These are phyloP conservation scores for Septoria petroselini DNA, from an alignment of 2,329 filamentous ascomycete species.

Conservation along the genomic window DNA sequence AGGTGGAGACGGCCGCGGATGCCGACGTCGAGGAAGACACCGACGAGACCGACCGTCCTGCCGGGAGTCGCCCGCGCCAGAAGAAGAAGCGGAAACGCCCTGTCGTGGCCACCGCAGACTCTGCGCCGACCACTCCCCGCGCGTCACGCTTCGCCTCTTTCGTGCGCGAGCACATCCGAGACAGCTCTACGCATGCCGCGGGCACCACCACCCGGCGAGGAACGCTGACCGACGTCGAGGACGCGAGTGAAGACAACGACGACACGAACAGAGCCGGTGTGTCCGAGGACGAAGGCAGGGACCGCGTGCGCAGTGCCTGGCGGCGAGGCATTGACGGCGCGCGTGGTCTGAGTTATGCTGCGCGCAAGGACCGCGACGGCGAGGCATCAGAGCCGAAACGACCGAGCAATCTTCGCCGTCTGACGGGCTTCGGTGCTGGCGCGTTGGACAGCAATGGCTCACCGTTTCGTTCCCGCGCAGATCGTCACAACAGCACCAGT, in stretches of 20 bases:
- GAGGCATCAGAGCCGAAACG: conserved; percentile 40
- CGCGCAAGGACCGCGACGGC: conserved; percentile 30
- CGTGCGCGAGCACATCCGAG: conserved; percentile 46
- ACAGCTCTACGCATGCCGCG: conserved; percentile 57
- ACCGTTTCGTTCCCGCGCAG: conserved; percentile 45
- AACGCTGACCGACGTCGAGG: conserved; percentile 42
- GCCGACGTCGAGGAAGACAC: conserved; percentile 45
- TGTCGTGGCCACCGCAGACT: conserved; percentile 56
- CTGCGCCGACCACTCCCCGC: conserved; percentile 65
- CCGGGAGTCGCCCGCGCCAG: conserved; percentile 56
- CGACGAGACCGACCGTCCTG: conserved; percentile 43
- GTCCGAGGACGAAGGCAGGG: conserved; percentile 52
- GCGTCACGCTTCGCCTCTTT: conserved; percentile 51
- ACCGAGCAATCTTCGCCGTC: conserved; percentile 46
- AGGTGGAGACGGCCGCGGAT: conserved; percentile 51
- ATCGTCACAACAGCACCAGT: conserved; percentile 48
- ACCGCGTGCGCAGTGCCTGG: conserved; percentile 49
- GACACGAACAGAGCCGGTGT: conserved; percentile 43
- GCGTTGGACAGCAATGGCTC: conserved; percentile 33
- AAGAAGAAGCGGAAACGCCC: conserved; percentile 62
- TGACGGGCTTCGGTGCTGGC: conserved; percentile 47
- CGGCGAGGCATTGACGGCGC: conserved; percentile 48
- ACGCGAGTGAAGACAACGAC: conserved; percentile 40
- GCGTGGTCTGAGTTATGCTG: conserved; percentile 47
- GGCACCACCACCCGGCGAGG: conserved; percentile 55